These are phyloP conservation scores for Tetradesmus obliquus DNA, from an alignment of 139 green algal species.

Conservation along the genomic window DNA sequence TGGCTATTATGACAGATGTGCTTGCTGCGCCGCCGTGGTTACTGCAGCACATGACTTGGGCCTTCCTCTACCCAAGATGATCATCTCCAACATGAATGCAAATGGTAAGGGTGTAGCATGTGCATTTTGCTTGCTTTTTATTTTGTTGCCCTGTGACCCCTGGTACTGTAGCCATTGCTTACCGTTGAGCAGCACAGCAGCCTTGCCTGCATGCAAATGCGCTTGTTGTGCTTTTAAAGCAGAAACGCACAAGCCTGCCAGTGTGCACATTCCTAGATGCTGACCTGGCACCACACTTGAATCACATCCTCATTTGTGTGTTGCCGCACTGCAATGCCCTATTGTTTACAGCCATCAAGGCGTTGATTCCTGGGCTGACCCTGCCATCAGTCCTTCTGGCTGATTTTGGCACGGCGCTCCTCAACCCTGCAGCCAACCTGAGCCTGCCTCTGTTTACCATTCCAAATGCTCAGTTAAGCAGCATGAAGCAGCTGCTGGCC, in stretches of 20 bases:
- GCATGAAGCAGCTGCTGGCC: not conserved
- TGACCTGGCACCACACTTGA: no score
- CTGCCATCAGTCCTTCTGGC: not conserved
- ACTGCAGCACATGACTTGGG: not conserved
- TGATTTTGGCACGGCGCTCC: not conserved
- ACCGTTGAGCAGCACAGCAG: no score
- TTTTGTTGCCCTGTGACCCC: no score
- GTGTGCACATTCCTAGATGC: no score
- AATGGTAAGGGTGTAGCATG: not conserved
- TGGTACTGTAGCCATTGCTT: no score
- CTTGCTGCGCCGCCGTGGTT: not conserved
- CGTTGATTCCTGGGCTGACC: not conserved
- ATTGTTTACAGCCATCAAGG: not conserved
- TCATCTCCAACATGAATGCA: not conserved
- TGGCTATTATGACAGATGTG: not conserved
- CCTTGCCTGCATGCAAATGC: no score
- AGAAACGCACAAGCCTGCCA: no score
- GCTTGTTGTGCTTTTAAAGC: no score
- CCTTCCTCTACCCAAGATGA: not conserved
- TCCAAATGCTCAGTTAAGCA: not conserved
- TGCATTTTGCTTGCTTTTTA: not conserved
- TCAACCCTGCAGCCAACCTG: not conserved
- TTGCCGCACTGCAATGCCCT: not conserved
- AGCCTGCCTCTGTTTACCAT: not conserved
- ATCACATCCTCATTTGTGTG: not conserved